phyloP scores from a whole-genome alignment of 2,329 filamentous ascomycete species.

The Periconia macrospinosa region DNA sequence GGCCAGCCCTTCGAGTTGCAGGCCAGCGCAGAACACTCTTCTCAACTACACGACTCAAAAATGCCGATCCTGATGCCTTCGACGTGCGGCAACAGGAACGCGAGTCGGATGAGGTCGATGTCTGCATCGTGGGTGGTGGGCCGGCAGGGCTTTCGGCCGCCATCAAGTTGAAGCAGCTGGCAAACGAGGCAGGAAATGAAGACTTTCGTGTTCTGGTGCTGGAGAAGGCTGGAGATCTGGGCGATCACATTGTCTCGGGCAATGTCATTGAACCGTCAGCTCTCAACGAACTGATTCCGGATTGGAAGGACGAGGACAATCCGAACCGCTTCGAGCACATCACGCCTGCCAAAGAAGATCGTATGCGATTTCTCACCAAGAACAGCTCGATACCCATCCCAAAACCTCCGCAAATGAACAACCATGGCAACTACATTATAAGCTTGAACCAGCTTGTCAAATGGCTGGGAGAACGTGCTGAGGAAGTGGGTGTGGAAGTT shows the following conservation, averaged over 20 bases:
- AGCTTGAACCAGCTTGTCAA: slow-evolving; percentile 93
- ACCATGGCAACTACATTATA: slow-evolving; percentile 96
- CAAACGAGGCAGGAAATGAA: slow-evolving; percentile 91
- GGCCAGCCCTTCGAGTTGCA: slow-evolving; percentile 39
- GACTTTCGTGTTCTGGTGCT: slow-evolving; percentile 91
- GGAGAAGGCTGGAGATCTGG: slow-evolving; percentile 93
- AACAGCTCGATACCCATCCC: slow-evolving; percentile 77
- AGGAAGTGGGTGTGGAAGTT: slow-evolving; percentile 92
- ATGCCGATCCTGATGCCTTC: slow-evolving; percentile 44
- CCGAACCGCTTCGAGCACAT: slow-evolving; percentile 83
- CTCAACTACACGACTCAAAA: slow-evolving; percentile 31
- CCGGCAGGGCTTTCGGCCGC: slow-evolving; percentile 90
- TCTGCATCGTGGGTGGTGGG: slow-evolving; percentile 95
- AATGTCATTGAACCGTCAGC: slow-evolving; percentile 91
- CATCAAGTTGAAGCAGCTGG: slow-evolving; percentile 92
- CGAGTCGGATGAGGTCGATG: slow-evolving; percentile 91
- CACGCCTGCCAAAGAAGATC: slow-evolving; percentile 80
- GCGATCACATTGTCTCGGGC: slow-evolving; percentile 92
- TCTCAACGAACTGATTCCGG: slow-evolving; percentile 85
- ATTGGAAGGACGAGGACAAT: slow-evolving; percentile 91
- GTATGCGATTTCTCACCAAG: slow-evolving; percentile 93
- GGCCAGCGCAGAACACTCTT: slow-evolving; percentile 42
- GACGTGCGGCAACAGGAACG: slow-evolving; percentile 67
- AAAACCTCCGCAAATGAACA: slow-evolving; percentile 94
- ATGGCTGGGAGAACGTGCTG: slow-evolving; percentile 95